phyloP scores from a whole-genome alignment of 257 asterid species.

The Euphrasia confusa region DNA sequence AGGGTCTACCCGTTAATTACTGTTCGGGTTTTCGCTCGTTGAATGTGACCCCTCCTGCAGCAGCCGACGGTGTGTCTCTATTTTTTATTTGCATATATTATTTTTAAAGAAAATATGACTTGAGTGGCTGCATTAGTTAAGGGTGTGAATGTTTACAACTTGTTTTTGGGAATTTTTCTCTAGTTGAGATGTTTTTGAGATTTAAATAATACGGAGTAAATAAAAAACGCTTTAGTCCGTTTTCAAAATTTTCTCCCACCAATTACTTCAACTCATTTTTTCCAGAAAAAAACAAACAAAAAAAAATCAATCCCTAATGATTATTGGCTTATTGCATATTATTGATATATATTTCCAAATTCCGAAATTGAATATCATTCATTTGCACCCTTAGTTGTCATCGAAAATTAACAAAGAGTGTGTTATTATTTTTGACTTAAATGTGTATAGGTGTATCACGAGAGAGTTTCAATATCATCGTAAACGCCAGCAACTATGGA shows the following conservation, averaged over 20 bases:
- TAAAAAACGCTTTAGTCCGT: too few species aligned
- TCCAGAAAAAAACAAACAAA: too few species aligned
- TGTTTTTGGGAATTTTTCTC: too few species aligned
- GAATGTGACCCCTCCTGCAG: slow-evolving; percentile 42
- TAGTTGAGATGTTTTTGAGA: too few species aligned
- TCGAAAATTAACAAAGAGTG: neutral
- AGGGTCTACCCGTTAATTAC: slow-evolving; percentile 89
- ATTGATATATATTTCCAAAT: too few species aligned
- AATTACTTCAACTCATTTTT: too few species aligned
- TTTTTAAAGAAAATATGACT: neutral
- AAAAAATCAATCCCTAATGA: too few species aligned
- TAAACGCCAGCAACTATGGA: slow-evolving; percentile 72
- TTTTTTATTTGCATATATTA: neutral
- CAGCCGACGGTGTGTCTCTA: slow-evolving; percentile 57
- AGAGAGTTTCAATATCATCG: slow-evolving; percentile 63
- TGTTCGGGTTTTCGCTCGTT: slow-evolving; percentile 91
- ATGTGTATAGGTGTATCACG: slow-evolving; percentile 72
- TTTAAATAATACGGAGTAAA: too few species aligned
- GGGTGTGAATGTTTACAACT: too few species aligned
- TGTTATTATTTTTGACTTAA: neutral
- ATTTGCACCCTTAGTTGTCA: neutral
- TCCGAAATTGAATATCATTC: too few species aligned
- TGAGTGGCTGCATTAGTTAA: neutral
- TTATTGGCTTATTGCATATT: too few species aligned
- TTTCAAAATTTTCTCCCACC: too few species aligned